Evolutionary conservation across 805 yeast genomes (phyloP).

Genomic region (Myxozyma geophila): DNA sequence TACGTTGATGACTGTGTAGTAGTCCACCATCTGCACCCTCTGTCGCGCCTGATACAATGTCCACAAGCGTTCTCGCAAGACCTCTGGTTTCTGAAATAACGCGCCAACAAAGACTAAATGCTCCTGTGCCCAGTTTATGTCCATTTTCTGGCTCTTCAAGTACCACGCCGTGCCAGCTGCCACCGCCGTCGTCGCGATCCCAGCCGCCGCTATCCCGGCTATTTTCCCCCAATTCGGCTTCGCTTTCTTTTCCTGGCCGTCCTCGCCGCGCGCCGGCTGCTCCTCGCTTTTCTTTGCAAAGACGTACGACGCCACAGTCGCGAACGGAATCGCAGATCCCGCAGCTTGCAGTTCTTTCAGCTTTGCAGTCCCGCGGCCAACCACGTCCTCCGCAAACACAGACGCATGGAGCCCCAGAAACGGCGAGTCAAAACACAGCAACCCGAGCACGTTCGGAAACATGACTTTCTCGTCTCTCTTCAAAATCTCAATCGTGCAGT

Average conservation of each 20-base stretch:
- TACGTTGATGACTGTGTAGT: conserved; percentile 24
- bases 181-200: conserved; percentile 33
- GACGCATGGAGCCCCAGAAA: conserved; percentile 34
- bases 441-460: conserved; percentile 33
- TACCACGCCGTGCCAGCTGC: conserved; percentile 37
- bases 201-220: conserved; percentile 33
- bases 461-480: conserved; percentile 18
- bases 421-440: conserved; percentile 36
- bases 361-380: conserved; percentile 32
- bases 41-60: conserved; percentile 23
- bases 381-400: conserved; percentile 33
- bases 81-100: conserved; percentile 24
- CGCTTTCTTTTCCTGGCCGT: not conserved
- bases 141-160: conserved; percentile 30
- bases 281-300: conserved; percentile 34
- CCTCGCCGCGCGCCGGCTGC: conserved; percentile 20
- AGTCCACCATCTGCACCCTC: conserved; percentile 26
- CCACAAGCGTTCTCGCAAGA: conserved; percentile 22
- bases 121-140: conserved; percentile 31
- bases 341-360: conserved; percentile 26
- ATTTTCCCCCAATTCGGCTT: conserved; percentile 33
- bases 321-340: conserved; percentile 23
- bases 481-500: conserved; percentile 24
- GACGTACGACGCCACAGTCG: conserved; percentile 25
- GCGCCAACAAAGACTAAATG: conserved; percentile 33